Base-by-base conservation (phyloP, 2,329 filamentous ascomycete genomes). In the Fusarium austroafricanum region DNA sequence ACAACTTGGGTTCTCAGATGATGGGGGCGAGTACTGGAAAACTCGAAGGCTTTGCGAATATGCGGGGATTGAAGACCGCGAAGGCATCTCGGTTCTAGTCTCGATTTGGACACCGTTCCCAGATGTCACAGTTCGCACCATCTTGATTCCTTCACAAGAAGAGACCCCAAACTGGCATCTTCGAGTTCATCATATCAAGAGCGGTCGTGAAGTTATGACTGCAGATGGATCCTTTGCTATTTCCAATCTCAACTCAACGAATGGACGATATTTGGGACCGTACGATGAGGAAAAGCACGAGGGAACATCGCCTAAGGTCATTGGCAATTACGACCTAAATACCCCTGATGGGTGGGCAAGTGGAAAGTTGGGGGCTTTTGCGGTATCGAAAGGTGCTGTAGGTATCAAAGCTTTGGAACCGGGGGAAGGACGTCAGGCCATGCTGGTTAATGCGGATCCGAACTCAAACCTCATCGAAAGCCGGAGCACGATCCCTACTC, bases 11-110 rank as follows among this genome's bases (percentile, higher is more conserved):
- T 79, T 95, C 4, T 93, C 90, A 2, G 91, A 93, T 70, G 92
- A 94, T 75, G 89, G 86, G 20, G 92, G 91, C 35, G 91, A 94
- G 77, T 87, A 89, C 67, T 95, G 92, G 92, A 92, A 93, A 77
- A 88, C 91, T 57, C 84, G 92, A n/a, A 82, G 91, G 33, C 81
- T 89, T 23, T 90, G 87, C n/a, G 82, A 89, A 44, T 87, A 91
- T 69, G 86, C 89, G 0, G 82, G 81, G 2, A 85, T 94, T 55
- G 86, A 91, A 71, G 79, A 83, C 15, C 82, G 85, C 17, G 84
- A 84, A 18, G 82, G 78, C 20, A 78, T 68, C 18, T 87, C 90
- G 0, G 86, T 92, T 2, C 81, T 94, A 12, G 86, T 90, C 9
- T 92, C 90, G 0, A 81, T 83, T 28, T 94, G 92, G 91, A 86